Conservation (phyloP, 2,329 filamentous ascomycete genomes). For the Xylaria digitata region DNA sequence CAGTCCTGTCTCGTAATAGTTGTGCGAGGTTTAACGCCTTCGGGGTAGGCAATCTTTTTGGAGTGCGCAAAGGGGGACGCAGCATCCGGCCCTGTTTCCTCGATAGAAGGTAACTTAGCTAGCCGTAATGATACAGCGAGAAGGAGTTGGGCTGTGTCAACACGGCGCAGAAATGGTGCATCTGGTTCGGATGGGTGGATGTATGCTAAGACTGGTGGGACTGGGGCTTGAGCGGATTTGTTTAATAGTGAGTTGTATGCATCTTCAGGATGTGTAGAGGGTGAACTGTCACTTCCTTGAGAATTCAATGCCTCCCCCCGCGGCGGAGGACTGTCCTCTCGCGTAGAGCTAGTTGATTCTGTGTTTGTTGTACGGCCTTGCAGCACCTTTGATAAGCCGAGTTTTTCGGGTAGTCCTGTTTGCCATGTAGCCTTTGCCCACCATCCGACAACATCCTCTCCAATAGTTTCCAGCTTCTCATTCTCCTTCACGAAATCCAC, state of each 20-base stretch:
- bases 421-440: constrained; percentile 98
- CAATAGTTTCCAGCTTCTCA: constrained; percentile 85
- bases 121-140: constrained; percentile 85
- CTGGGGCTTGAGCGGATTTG: constrained; percentile 48
- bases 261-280: constrained; percentile 39
- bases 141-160: constrained; percentile 86
- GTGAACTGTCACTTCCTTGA: constrained; percentile 40
- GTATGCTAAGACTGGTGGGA: constrained; percentile 84
- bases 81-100: constrained; percentile 67
- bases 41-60: constrained; percentile 84
- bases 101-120: constrained; percentile 81
- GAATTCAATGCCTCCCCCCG: constrained; percentile 38
- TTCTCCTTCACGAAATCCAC: constrained; percentile 85
- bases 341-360: constrained; percentile 52
- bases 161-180: constrained; percentile 80
- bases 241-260: constrained; percentile 42
- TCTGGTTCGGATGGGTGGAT: constrained; percentile 71
- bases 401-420: constrained; percentile 79
- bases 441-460: constrained; percentile 92
- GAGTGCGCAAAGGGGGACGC: constrained; percentile 81
- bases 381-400: constrained; percentile 76
- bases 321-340: constrained; percentile 33
- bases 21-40: constrained; percentile 81
- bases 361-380: constrained; percentile 56
- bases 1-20: constrained; percentile 86